Evolutionary conservation across 2,329 filamentous ascomycete genomes (phyloP).

Genomic region (Colletotrichum tanaceti): DNA sequence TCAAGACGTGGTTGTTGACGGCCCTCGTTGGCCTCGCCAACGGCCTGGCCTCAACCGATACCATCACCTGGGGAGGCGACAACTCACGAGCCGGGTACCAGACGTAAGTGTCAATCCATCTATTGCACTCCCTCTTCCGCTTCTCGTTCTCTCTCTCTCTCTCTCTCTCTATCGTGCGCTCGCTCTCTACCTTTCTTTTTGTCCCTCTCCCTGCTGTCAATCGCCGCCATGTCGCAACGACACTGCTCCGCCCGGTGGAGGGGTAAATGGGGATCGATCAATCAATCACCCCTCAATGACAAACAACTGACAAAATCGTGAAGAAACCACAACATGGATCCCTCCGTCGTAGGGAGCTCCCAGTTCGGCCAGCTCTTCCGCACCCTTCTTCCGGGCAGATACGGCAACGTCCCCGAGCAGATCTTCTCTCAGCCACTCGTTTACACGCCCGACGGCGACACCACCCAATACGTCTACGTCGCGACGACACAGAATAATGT

Average conservation of each 20-base stretch:
- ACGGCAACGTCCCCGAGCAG: constrained; percentile 61
- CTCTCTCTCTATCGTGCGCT: neutral
- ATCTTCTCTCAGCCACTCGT: constrained; percentile 63
- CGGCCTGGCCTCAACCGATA: constrained; percentile 60
- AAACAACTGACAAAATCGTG: constrained; percentile 3
- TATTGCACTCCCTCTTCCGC: neutral
- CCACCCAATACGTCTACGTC: constrained; percentile 65
- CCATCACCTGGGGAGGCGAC: constrained; percentile 70
- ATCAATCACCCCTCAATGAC: neutral
- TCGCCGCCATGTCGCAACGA: neutral
- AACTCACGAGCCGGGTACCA: constrained; percentile 66
- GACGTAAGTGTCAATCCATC: constrained; percentile 52
- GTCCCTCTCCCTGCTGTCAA: constrained; percentile 1
- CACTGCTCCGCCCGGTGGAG: constrained; percentile 4
- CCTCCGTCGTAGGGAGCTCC: constrained; percentile 64
- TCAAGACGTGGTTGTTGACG: constrained; percentile 41
- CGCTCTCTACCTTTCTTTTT: no score
- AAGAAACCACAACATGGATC: constrained; percentile 72
- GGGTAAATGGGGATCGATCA: neutral
- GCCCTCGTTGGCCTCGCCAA: constrained; percentile 49
- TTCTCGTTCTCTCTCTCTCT: no score
- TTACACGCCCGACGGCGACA: constrained; percentile 59
- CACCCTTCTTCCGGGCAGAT: constrained; percentile 63
- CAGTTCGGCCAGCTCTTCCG: constrained; percentile 68
- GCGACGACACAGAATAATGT: constrained; percentile 69